Conservation (phyloP, 2,329 filamentous ascomycete genomes). For the Grosmannia penicillata region DNA sequence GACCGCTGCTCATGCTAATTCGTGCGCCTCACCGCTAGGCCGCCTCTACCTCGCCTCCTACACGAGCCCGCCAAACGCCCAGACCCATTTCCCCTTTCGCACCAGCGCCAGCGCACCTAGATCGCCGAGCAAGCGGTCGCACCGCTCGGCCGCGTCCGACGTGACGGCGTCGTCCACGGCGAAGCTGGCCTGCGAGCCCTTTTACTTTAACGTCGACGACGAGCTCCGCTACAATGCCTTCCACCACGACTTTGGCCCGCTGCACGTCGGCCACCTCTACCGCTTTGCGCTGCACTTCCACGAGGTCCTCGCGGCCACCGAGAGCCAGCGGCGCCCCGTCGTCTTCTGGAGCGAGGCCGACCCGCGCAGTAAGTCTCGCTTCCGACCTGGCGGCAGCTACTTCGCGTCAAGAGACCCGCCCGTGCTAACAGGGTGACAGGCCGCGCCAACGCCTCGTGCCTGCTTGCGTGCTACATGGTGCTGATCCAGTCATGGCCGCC, state of each 20-base stretch:
- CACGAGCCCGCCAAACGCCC: conserved; percentile 61
- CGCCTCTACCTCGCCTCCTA: conserved; percentile 92
- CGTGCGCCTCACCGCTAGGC: conserved; percentile 49
- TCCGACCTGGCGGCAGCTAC: neutral
- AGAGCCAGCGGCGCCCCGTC: conserved; percentile 77
- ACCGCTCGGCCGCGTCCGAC: conserved; percentile 26
- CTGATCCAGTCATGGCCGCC: conserved; percentile 96
- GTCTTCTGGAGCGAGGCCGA: conserved; percentile 95
- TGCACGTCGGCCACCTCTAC: conserved; percentile 95
- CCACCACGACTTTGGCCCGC: conserved; percentile 92
- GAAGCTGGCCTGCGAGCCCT: conserved; percentile 53
- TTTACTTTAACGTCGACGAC: conserved; percentile 93
- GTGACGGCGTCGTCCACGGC: conserved; percentile 10
- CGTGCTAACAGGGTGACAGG: conserved; percentile 12
- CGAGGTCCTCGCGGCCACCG: conserved; percentile 80
- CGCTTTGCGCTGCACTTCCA: conserved; percentile 92
- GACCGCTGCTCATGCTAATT: too few species aligned
- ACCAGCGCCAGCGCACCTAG: conserved; percentile 32
- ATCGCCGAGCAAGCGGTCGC: conserved; percentile 64
- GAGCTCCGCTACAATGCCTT: conserved; percentile 93
- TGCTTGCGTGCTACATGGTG: conserved; percentile 97
- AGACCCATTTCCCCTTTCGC: conserved; percentile 78
- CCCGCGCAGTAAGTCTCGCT: conserved; percentile 58
- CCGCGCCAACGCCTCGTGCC: conserved; percentile 86
- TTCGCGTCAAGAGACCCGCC: neutral